Base-by-base conservation (phyloP, 805 yeast genomes). In the Hanseniaspora lachancei region DNA sequence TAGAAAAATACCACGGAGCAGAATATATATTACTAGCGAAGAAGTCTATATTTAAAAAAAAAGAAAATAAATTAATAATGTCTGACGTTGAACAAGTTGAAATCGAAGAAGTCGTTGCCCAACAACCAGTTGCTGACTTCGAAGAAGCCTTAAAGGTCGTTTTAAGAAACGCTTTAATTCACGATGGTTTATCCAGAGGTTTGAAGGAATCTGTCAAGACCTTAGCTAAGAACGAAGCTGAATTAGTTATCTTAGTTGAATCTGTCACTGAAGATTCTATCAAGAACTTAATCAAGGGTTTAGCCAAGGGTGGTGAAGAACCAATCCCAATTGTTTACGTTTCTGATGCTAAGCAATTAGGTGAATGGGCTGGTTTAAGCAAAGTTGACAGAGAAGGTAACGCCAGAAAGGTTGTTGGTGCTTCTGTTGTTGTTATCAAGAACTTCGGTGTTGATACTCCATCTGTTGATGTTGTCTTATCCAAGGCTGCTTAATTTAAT, bases 301-400 rank as follows among this genome's bases (percentile, higher is more conserved):
- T 93, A 73, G 91, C 97, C 82, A 87, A 89, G 81, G 95, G 88
- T 78, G 88, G 95, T 72, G 95, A 87, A 74, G 81, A 83, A 77
- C 86, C 87, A 80, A 88, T 91, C 68, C 97, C 98, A 70, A 81
- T 93, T 77, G 86, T 93, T 85, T 93, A 93, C 86, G 97, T 93
- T 69, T 86, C 97, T 69, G 98, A 93, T 74, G 96, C 97, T 73
- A 93, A 93, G 85, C 86, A 88, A 81, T 84, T 93, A 74, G 99
- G 99, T 83, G 97, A 93, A 82, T 93, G 98, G 98, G 97, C 97
- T 72, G 98, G 98, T 86, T 82, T 93, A 69, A 93, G 96, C 81
- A 88, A 89, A 79, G 84, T 91, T 71, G 97, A 93, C 95, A 88
- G 96, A 80, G 97, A 93, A 71, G 99, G 98, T 80, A 89, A 91